Conservation (phyloP, 108 stramenopile genomes). For the Nitzschia sp. region DNA sequence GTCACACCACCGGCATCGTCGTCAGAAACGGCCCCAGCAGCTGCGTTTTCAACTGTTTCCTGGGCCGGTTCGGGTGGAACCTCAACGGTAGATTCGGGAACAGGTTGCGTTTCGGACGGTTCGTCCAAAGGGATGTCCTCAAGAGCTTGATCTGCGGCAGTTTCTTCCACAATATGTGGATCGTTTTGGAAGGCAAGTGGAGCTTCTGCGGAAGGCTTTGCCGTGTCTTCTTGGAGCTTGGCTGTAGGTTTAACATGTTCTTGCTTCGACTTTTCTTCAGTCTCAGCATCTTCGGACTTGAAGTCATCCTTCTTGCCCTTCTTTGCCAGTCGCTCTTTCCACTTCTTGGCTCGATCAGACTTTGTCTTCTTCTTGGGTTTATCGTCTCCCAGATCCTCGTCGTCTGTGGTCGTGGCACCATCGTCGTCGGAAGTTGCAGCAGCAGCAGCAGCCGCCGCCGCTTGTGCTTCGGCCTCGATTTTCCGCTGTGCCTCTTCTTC, state of each 20-base stretch:
- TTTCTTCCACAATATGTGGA: no score
- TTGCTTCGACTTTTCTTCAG: neutral
- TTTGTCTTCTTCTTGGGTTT: conserved; percentile 2
- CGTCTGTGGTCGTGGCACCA: neutral
- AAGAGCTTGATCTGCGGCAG: no score
- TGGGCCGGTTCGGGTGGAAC: no score
- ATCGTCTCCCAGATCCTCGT: neutral
- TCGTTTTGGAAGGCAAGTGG: no score
- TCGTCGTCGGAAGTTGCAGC: neutral
- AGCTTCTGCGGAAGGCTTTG: no score
- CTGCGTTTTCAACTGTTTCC: no score
- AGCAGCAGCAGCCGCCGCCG: neutral
- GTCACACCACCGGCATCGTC: neutral
- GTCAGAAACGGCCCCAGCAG: conserved; percentile 2
- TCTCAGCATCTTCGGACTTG: neutral
- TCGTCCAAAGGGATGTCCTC: no score
- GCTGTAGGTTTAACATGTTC: neutral
- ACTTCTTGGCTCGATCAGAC: conserved; percentile 5
- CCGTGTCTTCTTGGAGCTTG: no score
- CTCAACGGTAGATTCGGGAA: no score
- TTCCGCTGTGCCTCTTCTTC: no score
- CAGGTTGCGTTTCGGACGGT: no score
- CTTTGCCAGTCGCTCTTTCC: conserved; percentile 11
- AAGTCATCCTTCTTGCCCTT: neutral
- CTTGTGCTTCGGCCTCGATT: neutral